Percentiles rank a stretch among this genome's conserved stretches.
Evolutionary conservation across 306 rosid species (phyloP).

Genomic region (Hylodesmum podocarpum): DNA sequence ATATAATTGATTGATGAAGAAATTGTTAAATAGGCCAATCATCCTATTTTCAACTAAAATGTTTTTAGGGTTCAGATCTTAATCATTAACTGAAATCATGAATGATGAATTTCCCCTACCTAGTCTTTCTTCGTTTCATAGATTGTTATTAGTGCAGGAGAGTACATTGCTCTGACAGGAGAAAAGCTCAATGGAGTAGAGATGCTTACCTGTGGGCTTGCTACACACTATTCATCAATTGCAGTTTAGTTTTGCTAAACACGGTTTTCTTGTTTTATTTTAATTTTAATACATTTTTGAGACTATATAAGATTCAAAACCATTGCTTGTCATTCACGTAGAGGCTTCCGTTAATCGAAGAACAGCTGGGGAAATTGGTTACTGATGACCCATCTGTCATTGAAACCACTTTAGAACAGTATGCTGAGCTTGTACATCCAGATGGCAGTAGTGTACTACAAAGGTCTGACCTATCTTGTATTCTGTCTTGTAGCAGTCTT

Average conservation of each 20-base stretch:
- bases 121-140: slow-evolving; percentile 15
- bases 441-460: slow-evolving; percentile 53
- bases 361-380: slow-evolving; percentile 68
- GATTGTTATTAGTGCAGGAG: slow-evolving; percentile 55
- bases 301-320: neutral
- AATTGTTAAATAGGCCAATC: slow-evolving; percentile 15
- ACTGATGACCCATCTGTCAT: slow-evolving; percentile 89
- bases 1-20: neutral
- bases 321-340: slow-evolving; percentile 34
- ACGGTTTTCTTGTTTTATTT: slow-evolving; percentile 11
- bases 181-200: slow-evolving; percentile 77
- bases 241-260: slow-evolving; percentile 56
- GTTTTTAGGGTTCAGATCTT: slow-evolving; percentile 11
- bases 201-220: slow-evolving; percentile 88
- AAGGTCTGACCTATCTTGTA: slow-evolving; percentile 54
- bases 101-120: neutral
- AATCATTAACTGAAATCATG: neutral
- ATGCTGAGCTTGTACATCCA: slow-evolving; percentile 60
- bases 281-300: neutral
- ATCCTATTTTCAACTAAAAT: neutral
- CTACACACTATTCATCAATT: slow-evolving; percentile 74
- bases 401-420: slow-evolving; percentile 76
- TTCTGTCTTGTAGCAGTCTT: neutral
- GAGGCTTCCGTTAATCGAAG: slow-evolving; percentile 83
- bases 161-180: slow-evolving; percentile 88